Base-by-base conservation (phyloP, 1,284 basidiomycete species). In the Marasmius tenuissimus region DNA sequence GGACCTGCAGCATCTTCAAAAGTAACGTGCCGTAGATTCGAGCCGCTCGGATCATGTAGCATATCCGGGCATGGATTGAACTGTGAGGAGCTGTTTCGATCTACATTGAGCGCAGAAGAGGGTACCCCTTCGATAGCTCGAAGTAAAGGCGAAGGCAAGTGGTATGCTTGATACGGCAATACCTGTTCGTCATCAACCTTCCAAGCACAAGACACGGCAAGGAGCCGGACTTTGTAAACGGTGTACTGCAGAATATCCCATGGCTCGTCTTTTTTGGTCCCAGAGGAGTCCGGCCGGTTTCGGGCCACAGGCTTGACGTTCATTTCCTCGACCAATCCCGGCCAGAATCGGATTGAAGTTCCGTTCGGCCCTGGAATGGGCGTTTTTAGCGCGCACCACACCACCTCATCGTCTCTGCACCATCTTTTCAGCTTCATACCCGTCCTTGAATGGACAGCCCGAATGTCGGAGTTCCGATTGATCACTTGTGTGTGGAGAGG, bases 81-180 rank as follows among this genome's bases (percentile, higher is more conserved):
- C 4, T 66, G 63, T 2, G 77, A 71, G 16, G 85, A 73, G 4
- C 66, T 65, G 11, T 77, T 74, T 27, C 73, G 65, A 51, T 80
- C 71, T 16, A 80, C 77, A 63, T 84, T 76, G 63, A 88, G 73
- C 53, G 77, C 72, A 16, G 79, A 76, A 1, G 78, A 70, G 1
- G 83, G 76, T 42, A 83, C 77, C 1, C 73, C 69, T 51, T 78
- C 76, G 37, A 91, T 74, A 34, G 76, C 76, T 2, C 72, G 65
- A 12, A 90, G 76, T 34, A 91, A 76, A 1, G 76, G 75, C 12
- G 77, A 70, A 4, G 83, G 71, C 2, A 85, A 85, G 1, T 79
- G 75, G 63, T 90, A 81, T 2, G 86, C 86, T 65, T 88, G 86
- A 68, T 92, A 92, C 16, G 91, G 91, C 7, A 93, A 75, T 4